Base-by-base conservation (phyloP, 306 rosid genomes). In the Castanea mollissima region DNA sequence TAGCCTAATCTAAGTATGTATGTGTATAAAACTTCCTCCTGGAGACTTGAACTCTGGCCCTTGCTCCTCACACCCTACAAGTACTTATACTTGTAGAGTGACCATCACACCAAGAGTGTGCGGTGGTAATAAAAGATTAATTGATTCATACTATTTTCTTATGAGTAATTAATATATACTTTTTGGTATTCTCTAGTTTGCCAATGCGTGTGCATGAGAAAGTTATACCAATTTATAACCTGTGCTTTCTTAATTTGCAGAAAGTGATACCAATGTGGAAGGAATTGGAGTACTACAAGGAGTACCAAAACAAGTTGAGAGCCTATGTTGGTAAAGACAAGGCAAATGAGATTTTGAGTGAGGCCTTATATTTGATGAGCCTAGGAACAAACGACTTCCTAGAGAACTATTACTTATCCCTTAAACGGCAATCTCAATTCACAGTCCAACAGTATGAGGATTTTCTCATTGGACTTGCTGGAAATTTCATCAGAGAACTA, bases 201-300 rank as follows among this genome's bases (percentile, higher is more conserved):
- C 55, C 35, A 5, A 7, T 35, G 62, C 56, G 16, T 23, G 27
- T 49, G 15, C 3, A 3, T 49, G 6, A 38, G 46, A 38, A 38
- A 38, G 46, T 38, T 7, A 38, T 38, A 38, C 46, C 46, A 38
- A n/a, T 25, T 6, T 29, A 25, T 29, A n/a, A 71, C n/a, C 23
- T 64, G 77, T 68, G 27, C 23, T 20, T 1, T 7, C 29, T 71
- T 14, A 6, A 23, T 27, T 69, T 81, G 59, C 89, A 92, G 93
- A 90, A 91, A 51, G 97, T 92, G 79, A 92, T 90, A 81, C 94
- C 97, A 44, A 18, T 92, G 51, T 92, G 97, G 97, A 88, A 77
- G 80, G 94, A 92, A 65, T 73, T 92, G 80, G 97, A 90, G 77
- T 81, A 88, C 80, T 92, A 84, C 81, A 88, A 85, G 82, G 97